These are phyloP conservation scores for Kwoniella botswanensis DNA, from an alignment of 768 basidiomycete genomes.

Conservation along the genomic window DNA sequence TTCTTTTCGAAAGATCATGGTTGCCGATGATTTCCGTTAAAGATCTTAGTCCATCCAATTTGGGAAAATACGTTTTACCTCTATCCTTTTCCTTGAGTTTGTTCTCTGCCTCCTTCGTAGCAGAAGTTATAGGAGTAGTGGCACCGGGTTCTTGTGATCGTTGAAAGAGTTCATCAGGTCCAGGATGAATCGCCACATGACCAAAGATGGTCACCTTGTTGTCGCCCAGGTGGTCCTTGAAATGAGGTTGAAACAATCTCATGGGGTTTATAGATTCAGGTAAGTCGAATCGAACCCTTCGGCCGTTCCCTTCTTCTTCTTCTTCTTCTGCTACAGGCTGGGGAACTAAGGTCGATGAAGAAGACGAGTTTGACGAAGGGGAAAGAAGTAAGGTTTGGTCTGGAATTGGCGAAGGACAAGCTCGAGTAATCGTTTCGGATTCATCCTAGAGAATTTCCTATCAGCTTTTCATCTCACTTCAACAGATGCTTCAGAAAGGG, in stretches of 20 bases:
- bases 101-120: not conserved
- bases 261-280: not conserved
- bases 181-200: not conserved
- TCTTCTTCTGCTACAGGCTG: too few relatives aligned
- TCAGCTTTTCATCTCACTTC: too few relatives aligned
- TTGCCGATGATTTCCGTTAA: not conserved
- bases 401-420: not conserved
- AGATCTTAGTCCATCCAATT: not conserved
- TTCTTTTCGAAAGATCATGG: not conserved
- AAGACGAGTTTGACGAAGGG: not conserved
- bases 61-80: conserved; percentile 1
- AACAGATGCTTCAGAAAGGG: too few relatives aligned
- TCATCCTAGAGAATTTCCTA: not conserved
- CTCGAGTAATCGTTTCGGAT: not conserved
- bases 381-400: not conserved
- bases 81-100: not conserved
- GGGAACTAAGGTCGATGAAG: not conserved
- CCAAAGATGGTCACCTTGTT: not conserved
- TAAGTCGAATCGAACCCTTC: not conserved
- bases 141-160: not conserved
- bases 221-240: not conserved
- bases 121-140: not conserved
- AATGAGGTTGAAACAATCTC: not conserved
- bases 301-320: not conserved
- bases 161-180: not conserved